Evolutionary conservation across 225 moss, liverwort and hornwort genomes (phyloP).

Genomic region (Lunularia cruciata): DNA sequence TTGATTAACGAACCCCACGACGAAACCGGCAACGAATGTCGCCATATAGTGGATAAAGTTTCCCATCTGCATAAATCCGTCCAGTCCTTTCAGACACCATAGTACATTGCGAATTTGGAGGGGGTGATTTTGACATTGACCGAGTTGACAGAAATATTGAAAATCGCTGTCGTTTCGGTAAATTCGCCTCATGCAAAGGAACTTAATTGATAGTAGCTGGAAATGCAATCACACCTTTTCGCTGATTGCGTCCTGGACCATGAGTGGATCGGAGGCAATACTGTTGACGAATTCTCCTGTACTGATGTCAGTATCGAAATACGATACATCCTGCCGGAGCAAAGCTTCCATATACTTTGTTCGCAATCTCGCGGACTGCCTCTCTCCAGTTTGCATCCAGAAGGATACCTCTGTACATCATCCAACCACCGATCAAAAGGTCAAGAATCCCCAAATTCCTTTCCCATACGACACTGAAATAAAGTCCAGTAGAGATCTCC

Average conservation of each 20-base stretch:
- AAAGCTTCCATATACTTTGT: slow-evolving; percentile 39
- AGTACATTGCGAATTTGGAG: too few species aligned
- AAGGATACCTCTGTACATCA: slow-evolving; percentile 38
- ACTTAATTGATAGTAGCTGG: too few species aligned
- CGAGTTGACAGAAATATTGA: too few species aligned
- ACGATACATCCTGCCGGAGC: slow-evolving; percentile 43
- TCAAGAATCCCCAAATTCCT: background rate
- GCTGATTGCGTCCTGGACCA: slow-evolving; percentile 53
- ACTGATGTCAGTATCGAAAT: slow-evolving; percentile 40
- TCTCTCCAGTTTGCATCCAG: slow-evolving; percentile 47
- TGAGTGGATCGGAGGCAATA: slow-evolving; percentile 37
- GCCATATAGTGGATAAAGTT: slow-evolving; percentile 69
- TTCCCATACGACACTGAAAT: background rate
- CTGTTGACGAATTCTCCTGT: slow-evolving; percentile 39
- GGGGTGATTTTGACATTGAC: too few species aligned
- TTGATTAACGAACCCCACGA: slow-evolving; percentile 51
- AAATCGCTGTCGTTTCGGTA: too few species aligned
- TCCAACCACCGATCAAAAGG: too few species aligned
- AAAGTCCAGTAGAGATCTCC: background rate
- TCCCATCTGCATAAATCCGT: slow-evolving; percentile 60
- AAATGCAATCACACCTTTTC: too few species aligned
- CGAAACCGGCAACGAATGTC: slow-evolving; percentile 67
- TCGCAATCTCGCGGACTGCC: slow-evolving; percentile 42
- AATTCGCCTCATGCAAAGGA: too few species aligned
- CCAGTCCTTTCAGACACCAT: background rate